phyloP scores from a whole-genome alignment of 495 filamentous ascomycete species.

The Daldinia loculata region DNA sequence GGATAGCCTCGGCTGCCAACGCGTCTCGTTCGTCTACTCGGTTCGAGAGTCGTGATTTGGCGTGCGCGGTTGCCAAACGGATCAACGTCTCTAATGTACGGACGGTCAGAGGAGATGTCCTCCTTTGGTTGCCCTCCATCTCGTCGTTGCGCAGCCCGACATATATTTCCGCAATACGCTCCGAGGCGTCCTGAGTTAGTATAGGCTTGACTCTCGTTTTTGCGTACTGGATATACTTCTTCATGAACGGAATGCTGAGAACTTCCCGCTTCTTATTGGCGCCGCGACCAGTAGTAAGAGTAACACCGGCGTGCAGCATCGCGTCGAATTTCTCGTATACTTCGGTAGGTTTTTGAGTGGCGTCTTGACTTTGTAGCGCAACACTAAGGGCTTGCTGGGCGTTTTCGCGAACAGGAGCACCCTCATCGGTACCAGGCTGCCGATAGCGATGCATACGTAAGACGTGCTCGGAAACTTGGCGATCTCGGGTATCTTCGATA shows the following conservation, averaged over 20 bases:
- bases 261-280: constrained; percentile 82
- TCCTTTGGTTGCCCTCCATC: constrained; percentile 89
- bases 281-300: constrained; percentile 74
- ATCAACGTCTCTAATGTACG: constrained; percentile 98
- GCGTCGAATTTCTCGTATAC: constrained; percentile 97
- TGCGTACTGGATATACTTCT: constrained; percentile 99
- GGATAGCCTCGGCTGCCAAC: constrained; percentile 84
- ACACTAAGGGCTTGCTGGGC: constrained; percentile 86
- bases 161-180: constrained; percentile 93
- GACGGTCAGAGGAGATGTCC: constrained; percentile 93
- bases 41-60: constrained; percentile 89
- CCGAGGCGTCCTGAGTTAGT: constrained; percentile 89
- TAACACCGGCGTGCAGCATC: constrained; percentile 94
- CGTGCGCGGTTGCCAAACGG: constrained; percentile 94
- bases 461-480: constrained; percentile 94
- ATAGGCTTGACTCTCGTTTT: constrained; percentile 91
- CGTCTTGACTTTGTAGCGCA: constrained; percentile 79
- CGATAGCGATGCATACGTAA: constrained; percentile 97
- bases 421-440: constrained; percentile 92
- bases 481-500: constrained; percentile 90
- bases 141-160: constrained; percentile 95
- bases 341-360: constrained; percentile 75
- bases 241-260: constrained; percentile 98
- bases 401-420: constrained; percentile 92
- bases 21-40: constrained; percentile 94